Percentiles rank a stretch among this genome's conserved stretches.
These are phyloP conservation scores for Claviceps sp. DNA, from an alignment of 2,329 filamentous ascomycete genomes.

Conservation along the genomic window DNA sequence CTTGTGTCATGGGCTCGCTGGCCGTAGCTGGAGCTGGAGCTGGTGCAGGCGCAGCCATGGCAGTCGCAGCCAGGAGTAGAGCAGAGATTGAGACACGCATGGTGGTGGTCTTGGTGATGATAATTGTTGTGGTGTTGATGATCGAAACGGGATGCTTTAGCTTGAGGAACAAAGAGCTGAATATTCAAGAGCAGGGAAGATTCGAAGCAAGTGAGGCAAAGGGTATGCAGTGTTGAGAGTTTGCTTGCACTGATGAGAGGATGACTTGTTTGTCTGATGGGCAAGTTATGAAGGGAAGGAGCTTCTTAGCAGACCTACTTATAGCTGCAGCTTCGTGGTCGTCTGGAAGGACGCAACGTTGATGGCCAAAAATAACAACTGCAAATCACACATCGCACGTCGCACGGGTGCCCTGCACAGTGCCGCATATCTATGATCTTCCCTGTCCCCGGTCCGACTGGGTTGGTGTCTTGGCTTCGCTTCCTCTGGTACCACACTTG, in stretches of 20 bases:
- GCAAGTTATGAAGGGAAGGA: not conserved
- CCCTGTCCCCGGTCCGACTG: not conserved
- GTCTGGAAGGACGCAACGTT: not conserved
- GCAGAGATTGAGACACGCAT: constrained; percentile 10
- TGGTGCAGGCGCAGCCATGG: constrained; percentile 11
- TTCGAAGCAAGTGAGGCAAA: not conserved
- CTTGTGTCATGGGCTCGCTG: constrained; percentile 1
- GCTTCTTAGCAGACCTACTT: not conserved
- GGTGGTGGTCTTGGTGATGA: not conserved
- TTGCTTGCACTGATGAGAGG: not conserved
- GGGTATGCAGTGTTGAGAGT: not conserved
- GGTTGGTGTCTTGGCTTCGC: not conserved
- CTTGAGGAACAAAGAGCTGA: not conserved
- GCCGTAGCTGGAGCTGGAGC: constrained; percentile 4
- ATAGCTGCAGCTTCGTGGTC: not conserved
- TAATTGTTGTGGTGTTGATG: not conserved
- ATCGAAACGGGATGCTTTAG: not conserved
- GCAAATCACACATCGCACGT: not conserved
- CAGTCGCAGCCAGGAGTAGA: constrained; percentile 13
- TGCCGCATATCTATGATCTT: not conserved
- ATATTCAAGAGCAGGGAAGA: not conserved
- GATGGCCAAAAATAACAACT: not conserved
- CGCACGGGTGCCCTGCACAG: not conserved
- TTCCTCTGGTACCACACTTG: not conserved
- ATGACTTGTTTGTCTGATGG: not conserved